A percentile compares a stretch with the other conserved stretches of the same genome.
Conservation (phyloP, 352 stramenopile genomes). For the Pythium monospermum region DNA sequence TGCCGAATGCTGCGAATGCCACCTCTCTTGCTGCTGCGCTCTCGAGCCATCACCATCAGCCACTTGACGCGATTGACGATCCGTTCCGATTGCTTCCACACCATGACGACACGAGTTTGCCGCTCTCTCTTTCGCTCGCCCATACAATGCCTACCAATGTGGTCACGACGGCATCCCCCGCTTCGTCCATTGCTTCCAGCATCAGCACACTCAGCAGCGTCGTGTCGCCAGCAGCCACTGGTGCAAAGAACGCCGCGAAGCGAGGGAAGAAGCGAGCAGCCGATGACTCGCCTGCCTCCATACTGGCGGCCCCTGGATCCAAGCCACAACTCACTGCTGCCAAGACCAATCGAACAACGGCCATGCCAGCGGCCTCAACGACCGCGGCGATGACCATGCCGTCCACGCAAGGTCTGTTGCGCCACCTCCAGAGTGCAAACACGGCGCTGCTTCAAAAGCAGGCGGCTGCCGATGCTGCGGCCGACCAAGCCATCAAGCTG, state of each 20-base stretch:
- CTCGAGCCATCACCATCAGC: constrained; percentile 24
- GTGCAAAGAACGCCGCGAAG: constrained; percentile 22
- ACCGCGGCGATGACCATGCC: constrained; percentile 10
- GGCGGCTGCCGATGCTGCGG: constrained; percentile 23
- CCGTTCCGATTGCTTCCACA: constrained; percentile 58
- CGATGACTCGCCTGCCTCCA: constrained; percentile 28
- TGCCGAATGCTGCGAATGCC: constrained; percentile 5
- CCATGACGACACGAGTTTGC: constrained; percentile 32
- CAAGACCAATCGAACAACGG: neutral
- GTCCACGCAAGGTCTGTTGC: constrained; percentile 51
- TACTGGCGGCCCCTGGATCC: neutral
- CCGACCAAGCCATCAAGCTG: constrained; percentile 38
- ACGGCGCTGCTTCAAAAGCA: constrained; percentile 61
- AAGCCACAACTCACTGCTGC: neutral
- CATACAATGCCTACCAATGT: constrained; percentile 7
- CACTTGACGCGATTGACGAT: constrained; percentile 36
- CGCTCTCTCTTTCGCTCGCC: constrained; percentile 29
- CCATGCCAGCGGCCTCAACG: neutral
- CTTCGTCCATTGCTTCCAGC: constrained; percentile 6
- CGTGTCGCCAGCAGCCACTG: constrained; percentile 16
- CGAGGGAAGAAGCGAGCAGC: constrained; percentile 52
- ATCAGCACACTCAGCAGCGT: neutral
- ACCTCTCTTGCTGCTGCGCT: constrained; percentile 11
- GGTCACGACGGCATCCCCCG: constrained; percentile 7
- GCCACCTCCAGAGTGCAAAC: constrained; percentile 70